Conservation (phyloP, 345 rosid genomes). For the Punica granatum region DNA sequence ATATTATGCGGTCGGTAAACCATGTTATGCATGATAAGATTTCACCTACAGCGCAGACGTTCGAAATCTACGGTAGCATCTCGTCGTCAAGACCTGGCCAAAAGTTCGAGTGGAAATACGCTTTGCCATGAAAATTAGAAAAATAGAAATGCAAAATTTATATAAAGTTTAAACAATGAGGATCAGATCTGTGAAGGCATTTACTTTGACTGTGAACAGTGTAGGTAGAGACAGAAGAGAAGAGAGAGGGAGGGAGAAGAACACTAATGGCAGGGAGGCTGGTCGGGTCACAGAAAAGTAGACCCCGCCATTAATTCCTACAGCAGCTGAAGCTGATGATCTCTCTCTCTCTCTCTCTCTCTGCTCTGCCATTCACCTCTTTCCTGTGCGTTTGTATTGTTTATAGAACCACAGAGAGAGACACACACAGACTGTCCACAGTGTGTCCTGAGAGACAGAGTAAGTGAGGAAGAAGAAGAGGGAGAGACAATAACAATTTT, state of each 20-base stretch:
- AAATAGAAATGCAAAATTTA: no score
- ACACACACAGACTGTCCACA: neutral
- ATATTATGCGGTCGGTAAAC: no score
- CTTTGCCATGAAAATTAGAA: no score
- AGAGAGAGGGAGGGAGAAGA: no score
- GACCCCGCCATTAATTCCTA: constrained; percentile 4
- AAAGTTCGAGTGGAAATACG: no score
- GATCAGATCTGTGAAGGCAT: neutral
- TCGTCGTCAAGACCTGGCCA: no score
- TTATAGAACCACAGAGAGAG: neutral
- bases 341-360: neutral
- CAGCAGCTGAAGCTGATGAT: neutral
- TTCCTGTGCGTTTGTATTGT: neutral
- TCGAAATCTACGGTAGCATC: no score
- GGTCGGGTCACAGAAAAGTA: constrained; percentile 6
- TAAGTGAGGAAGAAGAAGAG: neutral
- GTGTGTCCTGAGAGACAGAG: neutral
- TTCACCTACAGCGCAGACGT: no score
- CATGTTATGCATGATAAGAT: no score
- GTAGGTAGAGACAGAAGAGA: neutral
- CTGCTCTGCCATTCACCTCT: neutral
- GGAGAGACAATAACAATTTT: neutral
- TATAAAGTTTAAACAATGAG: no score
- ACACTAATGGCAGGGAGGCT: neutral
- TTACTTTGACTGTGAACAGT: constrained; percentile 4